Evolutionary conservation across 495 filamentous ascomycete species (phyloP).

Genomic region (Sabuloglossum arenarium): DNA sequence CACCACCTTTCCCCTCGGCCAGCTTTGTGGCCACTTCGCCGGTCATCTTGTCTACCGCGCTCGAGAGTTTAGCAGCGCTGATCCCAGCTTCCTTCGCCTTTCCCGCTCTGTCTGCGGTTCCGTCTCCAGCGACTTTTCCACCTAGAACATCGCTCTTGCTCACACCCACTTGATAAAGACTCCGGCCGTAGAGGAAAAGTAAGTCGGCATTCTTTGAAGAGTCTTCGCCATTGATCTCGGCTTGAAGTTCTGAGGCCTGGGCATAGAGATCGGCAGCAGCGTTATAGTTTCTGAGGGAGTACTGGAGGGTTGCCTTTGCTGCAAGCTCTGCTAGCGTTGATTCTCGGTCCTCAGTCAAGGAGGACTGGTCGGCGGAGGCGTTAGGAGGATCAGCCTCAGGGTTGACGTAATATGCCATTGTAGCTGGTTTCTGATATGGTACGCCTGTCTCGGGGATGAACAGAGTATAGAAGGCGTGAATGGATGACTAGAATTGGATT

Average conservation of each 20-base stretch:
- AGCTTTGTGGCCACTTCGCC: conserved; percentile 21
- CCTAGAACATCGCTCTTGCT: conserved; percentile 89
- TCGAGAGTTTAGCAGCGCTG: neutral
- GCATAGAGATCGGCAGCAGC: conserved; percentile 72
- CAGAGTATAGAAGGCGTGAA: neutral
- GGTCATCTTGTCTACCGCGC: conserved; percentile 21
- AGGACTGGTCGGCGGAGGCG: neutral
- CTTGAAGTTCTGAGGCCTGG: conserved; percentile 74
- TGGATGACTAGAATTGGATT: neutral
- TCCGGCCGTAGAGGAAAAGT: conserved; percentile 80
- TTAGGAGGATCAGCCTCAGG: neutral
- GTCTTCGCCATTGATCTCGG: conserved; percentile 80
- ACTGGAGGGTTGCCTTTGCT: conserved; percentile 41
- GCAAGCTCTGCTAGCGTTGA: conserved; percentile 18
- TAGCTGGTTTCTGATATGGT: neutral
- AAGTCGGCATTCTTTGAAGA: conserved; percentile 76
- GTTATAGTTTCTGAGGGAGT: conserved; percentile 68
- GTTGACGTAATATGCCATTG: neutral
- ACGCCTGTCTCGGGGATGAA: neutral
- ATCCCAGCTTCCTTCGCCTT: conserved; percentile 24
- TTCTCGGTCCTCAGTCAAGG: neutral
- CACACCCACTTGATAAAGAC: conserved; percentile 79
- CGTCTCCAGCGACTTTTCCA: conserved; percentile 45
- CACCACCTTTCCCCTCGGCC: conserved; percentile 1
- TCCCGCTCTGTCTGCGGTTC: conserved; percentile 13